A percentile compares a stretch with the other conserved stretches of the same genome.
phyloP scores from a whole-genome alignment of 371 early-diverging fungal genomes.

The Lichtheimia hyalospora region DNA sequence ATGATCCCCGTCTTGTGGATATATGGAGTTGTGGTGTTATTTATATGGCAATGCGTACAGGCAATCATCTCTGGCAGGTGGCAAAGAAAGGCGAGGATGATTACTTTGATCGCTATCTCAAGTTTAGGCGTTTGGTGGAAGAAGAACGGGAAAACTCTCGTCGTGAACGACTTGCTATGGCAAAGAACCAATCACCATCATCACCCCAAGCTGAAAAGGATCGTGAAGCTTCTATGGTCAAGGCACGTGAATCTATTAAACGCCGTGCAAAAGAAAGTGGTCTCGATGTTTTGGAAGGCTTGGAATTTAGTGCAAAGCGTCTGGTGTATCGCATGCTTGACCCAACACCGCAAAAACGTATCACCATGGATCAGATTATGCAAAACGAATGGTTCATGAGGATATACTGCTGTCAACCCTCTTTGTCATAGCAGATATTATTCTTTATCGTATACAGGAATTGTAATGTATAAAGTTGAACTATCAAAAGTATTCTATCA shows the following conservation, averaged over 20 bases:
- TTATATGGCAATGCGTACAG: constrained; percentile 36
- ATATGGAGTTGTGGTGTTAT: constrained; percentile 44
- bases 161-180: constrained; percentile 11
- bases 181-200: not conserved
- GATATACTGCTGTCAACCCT: constrained; percentile 1
- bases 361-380: constrained; percentile 44
- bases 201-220: not conserved
- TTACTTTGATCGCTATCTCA: constrained; percentile 26
- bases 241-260: constrained; percentile 36
- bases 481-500: no score
- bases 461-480: no score
- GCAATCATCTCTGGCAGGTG: constrained; percentile 33
- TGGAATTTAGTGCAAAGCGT: constrained; percentile 44
- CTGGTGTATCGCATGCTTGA: constrained; percentile 80
- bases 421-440: no score
- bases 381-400: constrained; percentile 53
- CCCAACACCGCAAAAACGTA: constrained; percentile 72
- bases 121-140: constrained; percentile 36
- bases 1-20: constrained; percentile 40
- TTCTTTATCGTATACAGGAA: no score
- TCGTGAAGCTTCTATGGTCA: constrained; percentile 2
- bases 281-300: constrained; percentile 43
- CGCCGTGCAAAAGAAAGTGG: constrained; percentile 33
- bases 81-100: constrained; percentile 29
- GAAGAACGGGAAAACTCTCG: constrained; percentile 37